These are phyloP conservation scores for Pyrenophora tritici-repentis DNA, from an alignment of 2,329 filamentous ascomycete species.

Conservation along the genomic window DNA sequence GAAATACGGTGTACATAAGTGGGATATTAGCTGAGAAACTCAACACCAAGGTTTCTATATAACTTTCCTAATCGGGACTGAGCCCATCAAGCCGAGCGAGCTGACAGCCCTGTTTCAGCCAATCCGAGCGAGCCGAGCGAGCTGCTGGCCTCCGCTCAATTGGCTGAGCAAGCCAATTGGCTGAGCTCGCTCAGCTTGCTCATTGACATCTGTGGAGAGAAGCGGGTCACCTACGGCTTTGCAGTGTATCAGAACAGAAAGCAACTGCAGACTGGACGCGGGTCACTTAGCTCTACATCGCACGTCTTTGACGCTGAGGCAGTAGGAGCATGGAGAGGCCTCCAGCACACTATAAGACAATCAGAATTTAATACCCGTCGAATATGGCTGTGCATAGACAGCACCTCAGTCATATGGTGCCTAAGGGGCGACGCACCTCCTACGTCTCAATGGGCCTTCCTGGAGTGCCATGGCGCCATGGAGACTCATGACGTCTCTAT, in stretches of 20 bases:
- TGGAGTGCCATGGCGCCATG: constrained; percentile 6
- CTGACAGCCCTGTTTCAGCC: too few relatives aligned
- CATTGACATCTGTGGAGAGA: too few relatives aligned
- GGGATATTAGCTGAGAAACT: too few relatives aligned
- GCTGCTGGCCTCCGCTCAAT: too few relatives aligned
- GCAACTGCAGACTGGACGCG: neutral
- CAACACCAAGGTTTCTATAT: too few relatives aligned
- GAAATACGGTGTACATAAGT: too few relatives aligned
- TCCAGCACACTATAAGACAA: neutral
- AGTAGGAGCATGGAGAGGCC: constrained; percentile 3
- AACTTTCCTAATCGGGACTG: too few relatives aligned
- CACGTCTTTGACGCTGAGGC: constrained; percentile 9
- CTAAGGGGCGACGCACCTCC: constrained; percentile 1
- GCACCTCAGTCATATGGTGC: constrained; percentile 12
- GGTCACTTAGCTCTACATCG: neutral
- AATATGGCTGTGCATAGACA: constrained; percentile 12
- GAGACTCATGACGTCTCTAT: neutral
- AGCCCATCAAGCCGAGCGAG: too few relatives aligned
- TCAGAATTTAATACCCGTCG: neutral
- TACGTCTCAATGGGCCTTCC: constrained; percentile 9
- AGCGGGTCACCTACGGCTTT: constrained; percentile 8
- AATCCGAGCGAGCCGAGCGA: too few relatives aligned
- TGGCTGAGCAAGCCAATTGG: too few relatives aligned
- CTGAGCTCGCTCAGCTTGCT: too few relatives aligned
- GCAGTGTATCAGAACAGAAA: neutral